Evolutionary conservation across 2,329 filamentous ascomycete species (phyloP), one percentile per base, ranked within the genome.

Genomic region (Fusarium sp.): DNA sequence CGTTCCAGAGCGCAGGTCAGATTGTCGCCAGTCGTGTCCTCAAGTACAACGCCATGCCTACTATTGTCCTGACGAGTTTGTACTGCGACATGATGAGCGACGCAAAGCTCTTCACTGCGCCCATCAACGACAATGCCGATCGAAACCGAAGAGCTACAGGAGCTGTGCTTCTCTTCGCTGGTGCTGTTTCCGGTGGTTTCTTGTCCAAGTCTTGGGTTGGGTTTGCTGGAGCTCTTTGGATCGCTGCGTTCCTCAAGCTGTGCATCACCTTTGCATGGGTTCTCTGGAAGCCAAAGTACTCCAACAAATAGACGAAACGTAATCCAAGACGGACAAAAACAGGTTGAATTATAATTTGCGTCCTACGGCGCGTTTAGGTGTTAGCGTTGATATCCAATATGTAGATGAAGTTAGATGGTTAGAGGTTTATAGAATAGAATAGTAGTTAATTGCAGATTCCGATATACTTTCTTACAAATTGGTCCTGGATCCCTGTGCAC

Each of bases 1-100:
- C 77, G 0, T 78, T 78, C 35, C 77, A 78, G 59, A 78, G 77
- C 15, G 77, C 77, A 0, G 77, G 77, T 1, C 77, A 78, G 18
- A 78, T 78, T 0, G 77, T 78, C 12, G 77, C 77, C 0, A 78
- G 77, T 3, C 72, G 77, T 11, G 77, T 76, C 1, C 71, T 78
- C 57, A 78, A 77, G 67, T 78, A 75, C 54, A 78, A 78, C 66
- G 60, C 72, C 30, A 78, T 78, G 67, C 77, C 77, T 0, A 78
- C 77, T 2, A 59, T 78, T 43, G 77, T 78, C 19, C 21, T 78
- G 60, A 78, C 77, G 1, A 78, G 77, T 43, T 9, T 78, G 57
- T 78, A 78, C 71, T 78, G 77, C 56, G 77, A 78, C 16, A 57
- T 78, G 70, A 78, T 78, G 74, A 78, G 77, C 52, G 77, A 78